Evolutionary conservation across 768 basidiomycete species (phyloP), one percentile per base, ranked within the genome.

Genomic region (Leccinum broughii): DNA sequence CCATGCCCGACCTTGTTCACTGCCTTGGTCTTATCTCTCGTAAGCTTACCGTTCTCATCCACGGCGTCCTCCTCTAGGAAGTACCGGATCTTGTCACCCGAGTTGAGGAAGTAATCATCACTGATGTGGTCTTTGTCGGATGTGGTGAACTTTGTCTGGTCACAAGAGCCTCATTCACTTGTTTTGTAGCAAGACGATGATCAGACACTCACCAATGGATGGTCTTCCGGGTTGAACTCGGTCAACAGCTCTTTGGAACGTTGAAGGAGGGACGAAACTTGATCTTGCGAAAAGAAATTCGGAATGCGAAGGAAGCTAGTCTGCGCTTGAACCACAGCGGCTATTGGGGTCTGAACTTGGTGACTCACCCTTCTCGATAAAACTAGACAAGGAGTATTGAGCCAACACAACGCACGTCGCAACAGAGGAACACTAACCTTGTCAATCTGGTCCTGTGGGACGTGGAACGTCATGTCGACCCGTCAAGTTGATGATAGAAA

Each of bases 1-100:
- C 92, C 93, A 70, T 94, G 92, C 2, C 93, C 90, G 62, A 95
- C 94, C 83, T 99, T 99, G 76, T 99, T 99, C 28, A 98, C 90
- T 1, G 93, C 86, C 67, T 83, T 85, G 51, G 86, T 78, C 72
- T 92, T 92, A 58, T 85, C 83, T 58, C 85, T 78, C 1, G 81
- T 82, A 72, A 99, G 81, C 66, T 86, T 87, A 3, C 93, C 90
- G 34, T 83, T 72, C 26, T 76, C 66, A 61, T 87, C 83, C 6
- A 97, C 78, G 1, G 95, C 93, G 54, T 89, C 93, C 65, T 92
- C 88, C 71, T 98, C 97, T 49, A 99, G 79, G 75, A 99, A 98
- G 74, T 88, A 98, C 6, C 91, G 87, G 78, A 98, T 92, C 80
- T 97, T 97, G 74, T 98, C 93, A 2, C 93, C 93, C 1, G 93